phyloP scores from a whole-genome alignment of 2,329 filamentous ascomycete genomes.

The Fusarium napiforme region DNA sequence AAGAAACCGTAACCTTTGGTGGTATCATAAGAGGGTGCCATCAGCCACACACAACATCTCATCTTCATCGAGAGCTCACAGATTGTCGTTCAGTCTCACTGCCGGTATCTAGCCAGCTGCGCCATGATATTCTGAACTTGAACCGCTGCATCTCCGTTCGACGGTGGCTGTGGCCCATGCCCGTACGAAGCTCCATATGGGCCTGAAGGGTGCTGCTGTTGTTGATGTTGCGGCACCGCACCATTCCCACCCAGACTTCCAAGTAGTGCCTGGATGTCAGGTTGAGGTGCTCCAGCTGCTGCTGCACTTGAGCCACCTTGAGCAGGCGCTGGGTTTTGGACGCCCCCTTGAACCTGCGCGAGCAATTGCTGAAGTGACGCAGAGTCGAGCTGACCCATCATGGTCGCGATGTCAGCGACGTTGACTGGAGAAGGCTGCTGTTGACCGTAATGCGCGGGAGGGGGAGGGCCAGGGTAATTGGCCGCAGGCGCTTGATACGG shows the following conservation, averaged over 20 bases:
- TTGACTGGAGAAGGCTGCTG: conserved; percentile 43
- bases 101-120: conserved; percentile 73
- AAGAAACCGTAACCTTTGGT: conserved; percentile 19
- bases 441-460: conserved; percentile 49
- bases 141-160: conserved; percentile 55
- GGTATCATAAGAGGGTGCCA: conserved; percentile 34
- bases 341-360: conserved; percentile 60
- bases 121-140: conserved; percentile 80
- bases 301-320: conserved; percentile 36
- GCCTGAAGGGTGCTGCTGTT: conserved; percentile 6
- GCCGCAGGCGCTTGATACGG: conserved; percentile 45
- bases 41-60: not conserved
- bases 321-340: conserved; percentile 26
- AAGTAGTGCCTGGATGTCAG: conserved; percentile 61
- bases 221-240: conserved; percentile 36
- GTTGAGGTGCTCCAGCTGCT: conserved; percentile 45
- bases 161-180: conserved; percentile 46
- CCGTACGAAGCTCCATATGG: conserved; percentile 48
- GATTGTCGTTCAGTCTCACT: conserved; percentile 49
- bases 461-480: conserved; percentile 43
- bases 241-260: conserved; percentile 51
- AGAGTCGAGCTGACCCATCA: conserved; percentile 76
- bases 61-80: not conserved
- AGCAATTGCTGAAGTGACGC: conserved; percentile 77
- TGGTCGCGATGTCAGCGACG: conserved; percentile 67